phyloP scores from a whole-genome alignment of 2,329 filamentous ascomycete genomes.

The Aspergillus neoniger region DNA sequence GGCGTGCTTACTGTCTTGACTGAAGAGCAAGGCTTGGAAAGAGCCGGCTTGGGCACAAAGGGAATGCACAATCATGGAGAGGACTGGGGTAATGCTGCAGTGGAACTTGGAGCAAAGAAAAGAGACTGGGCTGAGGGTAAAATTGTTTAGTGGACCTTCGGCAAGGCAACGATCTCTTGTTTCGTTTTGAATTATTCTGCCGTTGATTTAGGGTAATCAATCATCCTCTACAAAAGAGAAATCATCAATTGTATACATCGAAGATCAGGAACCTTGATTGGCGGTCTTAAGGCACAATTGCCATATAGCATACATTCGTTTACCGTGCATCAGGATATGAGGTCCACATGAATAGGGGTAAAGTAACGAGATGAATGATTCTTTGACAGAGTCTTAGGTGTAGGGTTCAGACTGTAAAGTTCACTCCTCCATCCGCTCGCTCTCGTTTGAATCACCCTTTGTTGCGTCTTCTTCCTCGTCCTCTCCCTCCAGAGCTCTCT shows the following conservation, averaged over 20 bases:
- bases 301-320: background rate
- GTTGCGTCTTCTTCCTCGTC: constrained; percentile 74
- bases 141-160: constrained; percentile 43
- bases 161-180: background rate
- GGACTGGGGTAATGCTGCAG: constrained; percentile 92
- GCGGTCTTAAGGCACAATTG: background rate
- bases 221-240: background rate
- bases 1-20: constrained; percentile 85
- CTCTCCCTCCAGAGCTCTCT: constrained; percentile 83
- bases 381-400: constrained; percentile 3
- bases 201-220: background rate
- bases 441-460: constrained; percentile 60
- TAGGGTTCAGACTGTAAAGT: constrained; percentile 1
- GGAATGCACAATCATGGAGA: constrained; percentile 85
- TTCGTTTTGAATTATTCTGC: background rate
- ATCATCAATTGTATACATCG: background rate
- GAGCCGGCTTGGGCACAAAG: constrained; percentile 69
- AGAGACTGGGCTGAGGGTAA: constrained; percentile 77
- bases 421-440: constrained; percentile 88
- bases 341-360: background rate
- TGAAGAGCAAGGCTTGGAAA: constrained; percentile 82
- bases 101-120: constrained; percentile 89
- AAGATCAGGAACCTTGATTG: background rate
- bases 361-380: background rate
- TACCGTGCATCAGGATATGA: background rate